These are phyloP conservation scores for Sphaerobolus stellatus DNA, from an alignment of 1,284 basidiomycete species.

Conservation along the genomic window DNA sequence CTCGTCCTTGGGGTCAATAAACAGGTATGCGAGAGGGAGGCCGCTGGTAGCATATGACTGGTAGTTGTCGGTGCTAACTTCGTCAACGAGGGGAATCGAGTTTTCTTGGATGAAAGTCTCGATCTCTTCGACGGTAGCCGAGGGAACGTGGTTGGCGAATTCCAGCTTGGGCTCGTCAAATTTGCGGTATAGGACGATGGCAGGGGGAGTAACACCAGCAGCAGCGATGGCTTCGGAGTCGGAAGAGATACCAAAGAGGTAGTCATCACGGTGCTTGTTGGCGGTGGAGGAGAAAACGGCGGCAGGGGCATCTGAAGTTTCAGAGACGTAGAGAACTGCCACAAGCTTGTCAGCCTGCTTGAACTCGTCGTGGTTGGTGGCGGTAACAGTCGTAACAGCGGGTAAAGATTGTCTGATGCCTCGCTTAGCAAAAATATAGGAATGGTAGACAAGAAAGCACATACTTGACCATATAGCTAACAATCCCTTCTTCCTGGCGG, in stretches of 20 bases:
- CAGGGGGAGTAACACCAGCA: slow-evolving; percentile 76
- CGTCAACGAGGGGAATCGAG: slow-evolving; percentile 86
- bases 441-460: slow-evolving; percentile 27
- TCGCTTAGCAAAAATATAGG: slow-evolving; percentile 13
- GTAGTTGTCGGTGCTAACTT: slow-evolving; percentile 96
- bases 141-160: slow-evolving; percentile 67
- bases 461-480: slow-evolving; percentile 97
- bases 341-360: slow-evolving; percentile 90
- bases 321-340: slow-evolving; percentile 79
- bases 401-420: slow-evolving; percentile 85
- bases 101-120: slow-evolving; percentile 81
- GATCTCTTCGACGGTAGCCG: slow-evolving; percentile 61
- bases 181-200: slow-evolving; percentile 88
- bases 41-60: slow-evolving; percentile 77
- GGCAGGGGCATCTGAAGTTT: slow-evolving; percentile 64
- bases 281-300: slow-evolving; percentile 78
- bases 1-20: slow-evolving; percentile 80
- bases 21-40: slow-evolving; percentile 93
- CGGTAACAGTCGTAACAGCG: slow-evolving; percentile 83
- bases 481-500: slow-evolving; percentile 93
- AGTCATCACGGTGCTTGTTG: slow-evolving; percentile 87
- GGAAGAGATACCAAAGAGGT: slow-evolving; percentile 85
- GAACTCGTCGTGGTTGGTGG: slow-evolving; percentile 82
- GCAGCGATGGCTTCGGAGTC: slow-evolving; percentile 68
- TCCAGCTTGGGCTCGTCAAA: slow-evolving; percentile 86